These are phyloP conservation scores for Parietaria judaica DNA, from an alignment of 306 rosid genomes.

Conservation along the genomic window DNA sequence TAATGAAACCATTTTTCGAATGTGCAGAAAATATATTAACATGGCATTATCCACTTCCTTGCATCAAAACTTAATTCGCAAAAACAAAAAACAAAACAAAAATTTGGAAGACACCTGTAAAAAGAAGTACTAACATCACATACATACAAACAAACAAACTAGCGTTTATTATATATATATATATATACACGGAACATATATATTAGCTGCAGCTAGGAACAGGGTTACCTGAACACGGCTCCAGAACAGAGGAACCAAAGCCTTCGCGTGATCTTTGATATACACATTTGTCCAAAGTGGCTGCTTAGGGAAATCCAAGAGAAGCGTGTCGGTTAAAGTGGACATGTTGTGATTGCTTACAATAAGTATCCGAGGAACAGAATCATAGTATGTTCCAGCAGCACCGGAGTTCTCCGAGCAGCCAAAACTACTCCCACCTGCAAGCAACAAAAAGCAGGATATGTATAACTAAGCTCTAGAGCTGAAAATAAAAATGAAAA, in stretches of 20 bases:
- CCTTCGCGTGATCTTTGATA: slow-evolving; percentile 84
- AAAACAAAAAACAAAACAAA: too few relatives aligned
- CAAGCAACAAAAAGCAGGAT: slow-evolving; percentile 21
- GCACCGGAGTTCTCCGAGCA: slow-evolving; percentile 87
- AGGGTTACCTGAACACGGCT: slow-evolving; percentile 92
- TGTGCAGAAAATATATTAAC: too few relatives aligned
- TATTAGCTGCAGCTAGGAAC: slow-evolving; percentile 12
- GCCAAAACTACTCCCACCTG: slow-evolving; percentile 88
- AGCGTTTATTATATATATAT: background rate
- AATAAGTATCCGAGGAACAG: slow-evolving; percentile 79
- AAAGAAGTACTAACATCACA: background rate
- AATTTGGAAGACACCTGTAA: too few relatives aligned
- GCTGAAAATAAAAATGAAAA: background rate
- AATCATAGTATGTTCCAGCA: slow-evolving; percentile 94
- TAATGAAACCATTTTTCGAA: too few relatives aligned
- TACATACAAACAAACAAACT: slow-evolving; percentile 8
- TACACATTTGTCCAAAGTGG: slow-evolving; percentile 93
- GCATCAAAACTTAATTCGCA: background rate
- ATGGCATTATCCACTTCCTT: background rate
- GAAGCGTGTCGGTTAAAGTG: slow-evolving; percentile 81
- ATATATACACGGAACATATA: slow-evolving; percentile 1
- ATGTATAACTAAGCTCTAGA: background rate
- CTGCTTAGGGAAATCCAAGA: slow-evolving; percentile 82
- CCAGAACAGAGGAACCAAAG: slow-evolving; percentile 90
- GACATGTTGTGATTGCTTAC: slow-evolving; percentile 75